Base-by-base conservation (phyloP, 306 rosid species). In the Coriaria nepalensis region DNA sequence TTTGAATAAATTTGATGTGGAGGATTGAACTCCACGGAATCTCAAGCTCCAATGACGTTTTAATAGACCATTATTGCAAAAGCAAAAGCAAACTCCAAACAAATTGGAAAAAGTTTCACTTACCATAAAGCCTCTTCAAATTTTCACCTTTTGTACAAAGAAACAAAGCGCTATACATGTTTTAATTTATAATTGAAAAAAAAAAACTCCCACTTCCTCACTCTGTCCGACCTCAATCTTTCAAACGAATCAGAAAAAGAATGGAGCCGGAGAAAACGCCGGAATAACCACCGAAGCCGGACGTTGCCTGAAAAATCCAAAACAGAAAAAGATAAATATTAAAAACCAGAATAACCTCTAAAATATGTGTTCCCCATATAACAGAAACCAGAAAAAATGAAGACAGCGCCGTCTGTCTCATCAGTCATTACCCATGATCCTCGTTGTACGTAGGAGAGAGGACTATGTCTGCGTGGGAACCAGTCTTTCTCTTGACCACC, bases 251-350 rank as follows among this genome's bases (percentile, higher is more conserved):
- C 75, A 83, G 45, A 79, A 79, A 78, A 79, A 66, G 53, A 74
- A 77, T 15, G 94, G 85, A 11, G 80, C 64, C 7, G 85, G 70
- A 53, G 82, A 62, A 40, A 74, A 79, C 0, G 68, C 51, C 10
- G 94, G 84, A 45, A 83, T 45, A 7, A 67, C 39, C n/a, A 52
- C 36, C 43, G 68, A 50, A 20, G 41, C 8, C 9, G 69, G 6
- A 53, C 50, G 6, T 43, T 53, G 50, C 80, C 94, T 83, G 80
- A 45, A 60, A 73, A 35, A 4, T 47, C 5, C n/a, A 47, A 7
- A 14, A 8, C 2, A 37, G 34, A 2, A 8, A n/a, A 20, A 35
- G 34, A 12, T 42, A 11, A 2, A 36, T 12, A 45, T 5, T 5
- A 9, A 9, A n/a, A 43, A 7, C 10, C 14, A n/a, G 10, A 32